Percentiles rank a stretch among this genome's conserved stretches.
Conservation (phyloP, 2,329 filamentous ascomycete genomes). For the Drechslerella dactyloides region DNA sequence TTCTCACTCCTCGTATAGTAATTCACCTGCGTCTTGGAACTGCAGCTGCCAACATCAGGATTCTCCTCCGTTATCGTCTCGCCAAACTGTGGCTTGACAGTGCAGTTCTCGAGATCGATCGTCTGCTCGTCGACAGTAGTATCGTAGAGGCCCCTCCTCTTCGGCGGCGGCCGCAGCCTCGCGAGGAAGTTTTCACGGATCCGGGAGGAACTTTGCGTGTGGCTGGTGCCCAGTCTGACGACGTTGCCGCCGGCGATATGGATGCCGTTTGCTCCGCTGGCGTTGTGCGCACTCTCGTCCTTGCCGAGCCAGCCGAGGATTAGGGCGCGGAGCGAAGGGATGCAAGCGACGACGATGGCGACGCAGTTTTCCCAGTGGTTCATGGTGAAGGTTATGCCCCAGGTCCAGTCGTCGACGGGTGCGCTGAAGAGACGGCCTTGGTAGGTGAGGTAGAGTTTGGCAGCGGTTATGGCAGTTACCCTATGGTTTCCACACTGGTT, state of each 20-base stretch:
- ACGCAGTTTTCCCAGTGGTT: conserved; percentile 60
- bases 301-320: conserved; percentile 58
- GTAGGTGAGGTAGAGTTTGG: conserved; percentile 59
- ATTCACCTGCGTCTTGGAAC: conserved; percentile 26
- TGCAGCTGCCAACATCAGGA: conserved; percentile 22
- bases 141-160: conserved; percentile 32
- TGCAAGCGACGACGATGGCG: conserved; percentile 59
- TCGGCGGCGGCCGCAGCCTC: conserved; percentile 28
- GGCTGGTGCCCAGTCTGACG: neutral
- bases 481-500: conserved; percentile 51
- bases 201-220: conserved; percentile 31
- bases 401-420: conserved; percentile 59
- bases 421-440: conserved; percentile 58
- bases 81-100: conserved; percentile 25
- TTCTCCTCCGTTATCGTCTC: conserved; percentile 41
- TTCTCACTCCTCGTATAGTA: conserved; percentile 32
- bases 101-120: conserved; percentile 43
- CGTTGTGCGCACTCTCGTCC: conserved; percentile 17
- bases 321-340: conserved; percentile 59
- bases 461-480: conserved; percentile 58
- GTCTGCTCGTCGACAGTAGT: conserved; percentile 47
- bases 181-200: conserved; percentile 39
- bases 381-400: conserved; percentile 59
- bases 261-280: conserved; percentile 23
- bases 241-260: conserved; percentile 29